These are phyloP conservation scores for Luffa acutangula DNA, from an alignment of 306 rosid genomes.

Conservation along the genomic window DNA sequence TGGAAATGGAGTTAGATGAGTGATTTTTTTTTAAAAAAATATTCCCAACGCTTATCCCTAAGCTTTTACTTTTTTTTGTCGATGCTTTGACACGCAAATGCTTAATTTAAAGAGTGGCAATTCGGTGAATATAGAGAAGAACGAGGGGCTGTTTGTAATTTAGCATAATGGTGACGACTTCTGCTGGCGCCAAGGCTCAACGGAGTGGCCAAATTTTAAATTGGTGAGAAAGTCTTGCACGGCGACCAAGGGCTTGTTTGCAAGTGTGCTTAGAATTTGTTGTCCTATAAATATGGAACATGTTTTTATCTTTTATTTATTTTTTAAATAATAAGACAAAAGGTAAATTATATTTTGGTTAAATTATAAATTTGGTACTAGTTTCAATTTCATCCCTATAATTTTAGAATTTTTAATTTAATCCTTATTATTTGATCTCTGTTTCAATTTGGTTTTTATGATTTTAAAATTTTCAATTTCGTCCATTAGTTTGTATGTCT, in stretches of 20 bases:
- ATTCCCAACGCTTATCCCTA: background rate
- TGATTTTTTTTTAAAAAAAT: background rate
- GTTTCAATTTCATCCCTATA: too few relatives aligned
- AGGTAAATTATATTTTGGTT: background rate
- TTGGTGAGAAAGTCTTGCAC: background rate
- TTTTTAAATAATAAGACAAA: background rate
- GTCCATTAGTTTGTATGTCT: too few relatives aligned
- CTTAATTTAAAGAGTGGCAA: slow-evolving; percentile 11
- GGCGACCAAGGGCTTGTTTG: background rate
- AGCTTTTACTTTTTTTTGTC: background rate
- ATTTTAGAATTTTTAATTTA: too few relatives aligned
- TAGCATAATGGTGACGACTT: background rate
- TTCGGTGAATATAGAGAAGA: background rate
- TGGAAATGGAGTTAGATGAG: slow-evolving; percentile 2
- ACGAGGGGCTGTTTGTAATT: background rate
- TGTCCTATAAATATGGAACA: background rate
- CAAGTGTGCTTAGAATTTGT: too few relatives aligned
- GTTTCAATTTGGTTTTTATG: too few relatives aligned
- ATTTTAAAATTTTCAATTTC: too few relatives aligned
- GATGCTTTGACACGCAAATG: background rate
- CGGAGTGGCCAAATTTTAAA: background rate
- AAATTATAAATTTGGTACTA: too few relatives aligned
- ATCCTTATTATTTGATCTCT: accelerated
- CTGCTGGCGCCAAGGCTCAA: slow-evolving; percentile 12
- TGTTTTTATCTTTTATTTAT: background rate